Evolutionary conservation across 2,329 filamentous ascomycete species (phyloP).

Genomic region (Aspergillus sp.): DNA sequence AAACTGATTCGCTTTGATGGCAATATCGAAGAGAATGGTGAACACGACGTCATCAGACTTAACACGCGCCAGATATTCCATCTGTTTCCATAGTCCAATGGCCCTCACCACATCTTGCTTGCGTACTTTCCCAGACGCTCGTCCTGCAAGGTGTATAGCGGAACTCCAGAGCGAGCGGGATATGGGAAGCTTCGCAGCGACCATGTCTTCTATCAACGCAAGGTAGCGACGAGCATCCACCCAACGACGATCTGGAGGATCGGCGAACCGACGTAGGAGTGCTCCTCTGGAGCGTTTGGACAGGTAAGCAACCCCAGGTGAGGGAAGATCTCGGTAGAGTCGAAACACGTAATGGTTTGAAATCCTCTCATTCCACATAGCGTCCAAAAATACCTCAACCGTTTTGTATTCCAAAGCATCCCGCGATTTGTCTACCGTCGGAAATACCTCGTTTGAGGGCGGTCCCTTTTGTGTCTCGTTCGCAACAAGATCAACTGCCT

Average conservation of each 20-base stretch:
- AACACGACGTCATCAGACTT: slow-evolving; percentile 78
- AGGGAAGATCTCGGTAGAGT: slow-evolving; percentile 55
- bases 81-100: slow-evolving; percentile 80
- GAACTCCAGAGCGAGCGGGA: slow-evolving; percentile 75
- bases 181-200: slow-evolving; percentile 69
- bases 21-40: slow-evolving; percentile 87
- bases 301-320: slow-evolving; percentile 57
- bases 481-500: slow-evolving; percentile 43
- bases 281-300: slow-evolving; percentile 57
- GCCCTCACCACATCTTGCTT: slow-evolving; percentile 66
- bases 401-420: slow-evolving; percentile 39
- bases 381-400: slow-evolving; percentile 42
- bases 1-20: slow-evolving; percentile 82
- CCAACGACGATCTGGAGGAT: slow-evolving; percentile 43
- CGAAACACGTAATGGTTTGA: slow-evolving; percentile 55
- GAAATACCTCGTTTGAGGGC: slow-evolving; percentile 37
- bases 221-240: slow-evolving; percentile 76
- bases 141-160: slow-evolving; percentile 76
- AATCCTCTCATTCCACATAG: slow-evolving; percentile 47
- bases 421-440: slow-evolving; percentile 21
- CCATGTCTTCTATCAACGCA: slow-evolving; percentile 79
- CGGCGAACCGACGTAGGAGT: slow-evolving; percentile 69
- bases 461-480: slow-evolving; percentile 20
- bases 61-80: slow-evolving; percentile 73
- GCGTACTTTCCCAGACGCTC: slow-evolving; percentile 64